A percentile compares a stretch with the other conserved stretches of the same genome.
Evolutionary conservation across 306 rosid genomes (phyloP).

Genomic region (Mucuna pruriens): DNA sequence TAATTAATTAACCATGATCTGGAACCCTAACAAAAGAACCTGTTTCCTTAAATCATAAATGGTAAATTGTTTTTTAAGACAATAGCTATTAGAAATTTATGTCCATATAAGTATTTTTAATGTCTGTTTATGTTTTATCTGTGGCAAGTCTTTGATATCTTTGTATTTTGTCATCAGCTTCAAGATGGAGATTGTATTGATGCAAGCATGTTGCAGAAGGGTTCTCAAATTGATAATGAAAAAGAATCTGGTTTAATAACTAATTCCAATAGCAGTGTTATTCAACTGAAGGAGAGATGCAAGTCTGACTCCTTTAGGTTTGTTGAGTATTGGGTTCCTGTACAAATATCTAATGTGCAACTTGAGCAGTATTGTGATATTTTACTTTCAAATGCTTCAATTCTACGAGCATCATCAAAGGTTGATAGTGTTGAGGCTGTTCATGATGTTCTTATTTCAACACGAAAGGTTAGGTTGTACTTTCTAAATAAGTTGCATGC

Average conservation of each 20-base stretch:
- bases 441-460: slow-evolving; percentile 59
- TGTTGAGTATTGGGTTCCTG: slow-evolving; percentile 96
- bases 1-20: slow-evolving; percentile 18
- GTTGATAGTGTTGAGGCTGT: slow-evolving; percentile 57
- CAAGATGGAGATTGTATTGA: slow-evolving; percentile 59
- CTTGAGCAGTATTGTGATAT: slow-evolving; percentile 87
- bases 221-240: slow-evolving; percentile 31
- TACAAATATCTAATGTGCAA: slow-evolving; percentile 72
- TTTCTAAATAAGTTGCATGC: slow-evolving; percentile 36
- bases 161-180: slow-evolving; percentile 47
- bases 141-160: slow-evolving; percentile 30
- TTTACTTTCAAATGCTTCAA: slow-evolving; percentile 65
- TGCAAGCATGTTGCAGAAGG: slow-evolving; percentile 54
- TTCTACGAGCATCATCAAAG: slow-evolving; percentile 63
- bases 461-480: slow-evolving; percentile 71
- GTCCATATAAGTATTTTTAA: no score
- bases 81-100: not conserved
- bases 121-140: slow-evolving; percentile 16
- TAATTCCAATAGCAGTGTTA: slow-evolving; percentile 47
- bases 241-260: slow-evolving; percentile 35
- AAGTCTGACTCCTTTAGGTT: slow-evolving; percentile 60
- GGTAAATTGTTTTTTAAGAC: slow-evolving; percentile 4
- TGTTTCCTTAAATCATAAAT: not conserved
- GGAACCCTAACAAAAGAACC: slow-evolving; percentile 4
- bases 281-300: slow-evolving; percentile 65